Percentiles rank a stretch among this genome's conserved stretches.
Evolutionary conservation across 108 stramenopile species (phyloP).

Genomic region (Fragilariopsis cylindrus): DNA sequence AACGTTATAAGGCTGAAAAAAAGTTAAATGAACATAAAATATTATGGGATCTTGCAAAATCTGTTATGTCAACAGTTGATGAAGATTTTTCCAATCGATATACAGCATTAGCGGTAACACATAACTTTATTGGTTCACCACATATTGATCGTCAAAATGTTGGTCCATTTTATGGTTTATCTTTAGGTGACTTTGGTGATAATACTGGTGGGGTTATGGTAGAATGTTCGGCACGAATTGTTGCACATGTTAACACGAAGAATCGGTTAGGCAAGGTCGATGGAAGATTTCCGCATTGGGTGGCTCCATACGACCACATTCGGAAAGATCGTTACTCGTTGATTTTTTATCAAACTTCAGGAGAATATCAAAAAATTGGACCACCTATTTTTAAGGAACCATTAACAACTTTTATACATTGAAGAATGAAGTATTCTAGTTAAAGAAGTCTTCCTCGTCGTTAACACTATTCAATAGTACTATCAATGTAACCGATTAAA

Average conservation of each 20-base stretch:
- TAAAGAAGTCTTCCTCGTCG: too few relatives aligned
- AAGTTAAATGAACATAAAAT: neutral
- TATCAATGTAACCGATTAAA: too few relatives aligned
- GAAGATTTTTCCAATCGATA: conserved; percentile 38
- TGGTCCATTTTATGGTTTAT: conserved; percentile 68
- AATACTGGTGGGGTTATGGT: conserved; percentile 44
- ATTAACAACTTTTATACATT: too few relatives aligned
- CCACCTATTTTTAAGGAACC: too few relatives aligned
- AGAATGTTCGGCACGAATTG: conserved; percentile 43
- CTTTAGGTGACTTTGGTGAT: conserved; percentile 53
- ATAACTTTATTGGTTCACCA: conserved; percentile 59
- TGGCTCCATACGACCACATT: conserved; percentile 43
- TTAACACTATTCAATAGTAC: too few relatives aligned
- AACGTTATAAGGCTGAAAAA: too few relatives aligned
- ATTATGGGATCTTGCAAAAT: conserved; percentile 49
- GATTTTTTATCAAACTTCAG: conserved; percentile 35
- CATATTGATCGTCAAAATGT: conserved; percentile 69
- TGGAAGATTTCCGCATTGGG: conserved; percentile 76
- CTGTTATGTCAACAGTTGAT: conserved; percentile 46
- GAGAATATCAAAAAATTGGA: too few relatives aligned
- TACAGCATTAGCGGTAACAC: conserved; percentile 65
- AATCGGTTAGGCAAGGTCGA: conserved; percentile 62
- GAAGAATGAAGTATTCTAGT: too few relatives aligned
- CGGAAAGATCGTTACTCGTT: conserved; percentile 43
- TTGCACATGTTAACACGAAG: conserved; percentile 54